phyloP scores from a whole-genome alignment of 495 filamentous ascomycete genomes.

The Haplographium delicatum region DNA sequence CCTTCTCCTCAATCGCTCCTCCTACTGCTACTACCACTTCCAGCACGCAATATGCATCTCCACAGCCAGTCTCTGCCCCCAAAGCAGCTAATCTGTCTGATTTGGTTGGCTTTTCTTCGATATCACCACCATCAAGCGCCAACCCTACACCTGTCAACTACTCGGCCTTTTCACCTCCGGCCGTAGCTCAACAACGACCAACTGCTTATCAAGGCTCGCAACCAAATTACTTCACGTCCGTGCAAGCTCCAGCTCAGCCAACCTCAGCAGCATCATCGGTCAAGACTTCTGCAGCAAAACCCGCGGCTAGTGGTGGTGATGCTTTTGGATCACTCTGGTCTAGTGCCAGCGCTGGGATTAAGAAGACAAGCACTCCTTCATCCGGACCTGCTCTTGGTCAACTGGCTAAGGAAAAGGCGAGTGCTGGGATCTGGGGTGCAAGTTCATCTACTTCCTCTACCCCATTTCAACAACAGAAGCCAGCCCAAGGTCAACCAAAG shows the following conservation, averaged over 20 bases:
- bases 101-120: conserved; percentile 73
- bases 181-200: conserved; percentile 47
- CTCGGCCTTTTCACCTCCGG: conserved; percentile 48
- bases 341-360: conserved; percentile 68
- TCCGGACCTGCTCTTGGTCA: conserved; percentile 74
- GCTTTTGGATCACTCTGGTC: conserved; percentile 86
- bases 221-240: conserved; percentile 94
- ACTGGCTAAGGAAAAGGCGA: conserved; percentile 93
- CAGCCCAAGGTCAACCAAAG: conserved; percentile 25
- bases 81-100: conserved; percentile 75
- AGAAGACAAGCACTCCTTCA: conserved; percentile 61
- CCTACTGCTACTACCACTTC: conserved; percentile 61
- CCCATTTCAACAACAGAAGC: conserved; percentile 32
- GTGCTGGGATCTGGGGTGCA: conserved; percentile 88
- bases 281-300: conserved; percentile 43
- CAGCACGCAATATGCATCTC: conserved; percentile 68
- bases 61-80: conserved; percentile 74
- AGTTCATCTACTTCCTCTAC: conserved; percentile 41
- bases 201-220: conserved; percentile 66
- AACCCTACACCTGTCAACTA: conserved; percentile 48
- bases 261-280: conserved; percentile 34
- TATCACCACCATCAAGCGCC: conserved; percentile 64
- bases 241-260: conserved; percentile 42
- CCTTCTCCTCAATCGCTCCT: conserved; percentile 36
- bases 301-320: conserved; percentile 59